A percentile compares a stretch with the other conserved stretches of the same genome.
Conservation (phyloP, 1,284 basidiomycete species). For the Naganishia sp. region DNA sequence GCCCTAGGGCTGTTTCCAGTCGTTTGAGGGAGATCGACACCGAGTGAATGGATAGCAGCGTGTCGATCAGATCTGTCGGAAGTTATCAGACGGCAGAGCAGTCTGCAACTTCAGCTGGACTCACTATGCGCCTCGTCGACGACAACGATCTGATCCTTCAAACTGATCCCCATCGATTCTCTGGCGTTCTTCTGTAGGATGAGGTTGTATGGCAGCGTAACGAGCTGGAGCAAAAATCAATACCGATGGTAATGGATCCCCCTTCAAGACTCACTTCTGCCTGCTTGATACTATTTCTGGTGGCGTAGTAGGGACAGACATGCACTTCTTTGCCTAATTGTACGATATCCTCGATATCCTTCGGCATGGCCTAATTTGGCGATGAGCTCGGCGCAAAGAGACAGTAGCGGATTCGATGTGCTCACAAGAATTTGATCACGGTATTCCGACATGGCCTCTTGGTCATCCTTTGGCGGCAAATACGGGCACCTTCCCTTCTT, state of each 20-base stretch:
- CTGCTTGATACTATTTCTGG: conserved; percentile 79
- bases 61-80: conserved; percentile 74
- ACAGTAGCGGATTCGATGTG: conserved; percentile 13
- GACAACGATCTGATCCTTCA: conserved; percentile 80
- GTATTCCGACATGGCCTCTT: conserved; percentile 74
- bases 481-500: conserved; percentile 72
- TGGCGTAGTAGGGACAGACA: conserved; percentile 92
- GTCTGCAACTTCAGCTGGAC: conserved; percentile 46
- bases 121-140: conserved; percentile 96
- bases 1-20: conserved; percentile 67
- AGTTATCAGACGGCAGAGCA: background rate
- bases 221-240: conserved; percentile 60
- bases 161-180: conserved; percentile 80
- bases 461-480: conserved; percentile 73
- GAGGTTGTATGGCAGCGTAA: conserved; percentile 91
- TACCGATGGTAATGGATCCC: background rate
- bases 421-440: conserved; percentile 82
- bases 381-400: too few relatives aligned
- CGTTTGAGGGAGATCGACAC: conserved; percentile 65
- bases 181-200: conserved; percentile 80
- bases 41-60: conserved; percentile 82
- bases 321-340: conserved; percentile 65
- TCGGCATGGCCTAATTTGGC: conserved; percentile 68
- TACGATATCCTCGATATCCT: conserved; percentile 93
- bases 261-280: conserved; percentile 69